Base-by-base conservation (phyloP, 2,329 filamentous ascomycete species). In the Neophaeococcomyces aloes region DNA sequence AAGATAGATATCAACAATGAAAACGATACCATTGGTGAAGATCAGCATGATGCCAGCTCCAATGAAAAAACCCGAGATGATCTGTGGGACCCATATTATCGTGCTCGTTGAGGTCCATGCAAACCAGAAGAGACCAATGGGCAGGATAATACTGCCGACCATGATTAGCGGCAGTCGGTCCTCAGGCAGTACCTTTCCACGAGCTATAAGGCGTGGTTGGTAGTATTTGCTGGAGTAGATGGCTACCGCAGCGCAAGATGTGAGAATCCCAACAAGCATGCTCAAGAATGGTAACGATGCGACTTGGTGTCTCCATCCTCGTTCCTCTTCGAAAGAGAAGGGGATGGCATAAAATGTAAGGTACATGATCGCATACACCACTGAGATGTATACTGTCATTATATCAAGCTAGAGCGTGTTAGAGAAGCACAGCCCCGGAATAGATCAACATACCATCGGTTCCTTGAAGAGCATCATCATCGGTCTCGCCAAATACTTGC, bases 291-390 rank as follows among this genome's bases (percentile, higher is more conserved):
- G 75, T 2, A 94, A 74, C 0, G 87, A 87, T 0, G 80, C 77
- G 29, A 83, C 64, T 1, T 83, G 79, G 0, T 81, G 69, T 4
- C 71, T 71, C 87, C 87, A 94, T 47, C 84, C 84, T 18, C 87
- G 81, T 47, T 77, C 65, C 29, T 81, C 68, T 7, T 72, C 69
- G 62, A 91, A 94, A 45, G 93, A 81, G 47, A 91, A 81, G 0
- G 86, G 86, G 59, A 91, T 93, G 10, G 85, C 85, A n/a, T 91
- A 80, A 65, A 94, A 94, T 63, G 85, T 91, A 29, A 94, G 77
- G 58, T 91, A 91, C 2, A 95, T 69, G 32, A 93, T 86, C 15
- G 79, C 83, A 60, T 94, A 94, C 29, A 94, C 78, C 32, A 93
- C 67, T 1, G 83, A 74, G 50, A 82, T 75, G 52, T 81, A 82